Evolutionary conservation across 2,329 filamentous ascomycete genomes (phyloP).

Genomic region (Teratosphaeria zuluensis): DNA sequence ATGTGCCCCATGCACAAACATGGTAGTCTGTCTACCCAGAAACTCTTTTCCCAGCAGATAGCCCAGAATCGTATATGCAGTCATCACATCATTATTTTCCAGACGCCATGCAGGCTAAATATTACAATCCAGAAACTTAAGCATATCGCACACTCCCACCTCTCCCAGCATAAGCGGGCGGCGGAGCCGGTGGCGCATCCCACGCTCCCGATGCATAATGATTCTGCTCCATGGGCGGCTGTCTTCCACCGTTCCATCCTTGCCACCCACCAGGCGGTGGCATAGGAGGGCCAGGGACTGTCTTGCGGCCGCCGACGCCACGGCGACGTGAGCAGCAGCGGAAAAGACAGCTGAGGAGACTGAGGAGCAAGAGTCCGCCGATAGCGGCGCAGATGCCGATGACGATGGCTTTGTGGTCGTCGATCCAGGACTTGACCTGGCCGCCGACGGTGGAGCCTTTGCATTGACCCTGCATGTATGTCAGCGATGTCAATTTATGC

Average conservation of each 20-base stretch:
- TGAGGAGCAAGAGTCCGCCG: conserved; percentile 62
- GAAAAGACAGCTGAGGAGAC: conserved; percentile 57
- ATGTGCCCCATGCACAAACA: background rate
- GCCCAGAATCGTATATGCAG: too few species aligned
- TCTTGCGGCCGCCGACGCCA: conserved; percentile 13
- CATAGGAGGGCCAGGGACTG: conserved; percentile 10
- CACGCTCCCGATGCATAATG: conserved; percentile 5
- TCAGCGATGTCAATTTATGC: conserved; percentile 5
- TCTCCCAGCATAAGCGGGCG: conserved; percentile 10
- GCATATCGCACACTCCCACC: conserved; percentile 12
- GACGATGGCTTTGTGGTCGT: conserved; percentile 65
- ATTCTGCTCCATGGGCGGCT: conserved; percentile 7
- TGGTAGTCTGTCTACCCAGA: background rate
- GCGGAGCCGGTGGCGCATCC: conserved; percentile 12
- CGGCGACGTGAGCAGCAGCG: conserved; percentile 40
- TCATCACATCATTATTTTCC: too few species aligned
- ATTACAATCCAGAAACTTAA: background rate
- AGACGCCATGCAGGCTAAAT: background rate
- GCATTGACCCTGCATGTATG: conserved; percentile 53
- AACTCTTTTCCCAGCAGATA: too few species aligned
- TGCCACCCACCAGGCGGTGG: conserved; percentile 24
- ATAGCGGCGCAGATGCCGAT: conserved; percentile 68
- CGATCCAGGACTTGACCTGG: conserved; percentile 67
- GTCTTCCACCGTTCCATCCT: conserved; percentile 18
- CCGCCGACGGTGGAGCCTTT: conserved; percentile 57